Conservation (phyloP, 2,329 filamentous ascomycete species). For the Microascus cirrosus region DNA sequence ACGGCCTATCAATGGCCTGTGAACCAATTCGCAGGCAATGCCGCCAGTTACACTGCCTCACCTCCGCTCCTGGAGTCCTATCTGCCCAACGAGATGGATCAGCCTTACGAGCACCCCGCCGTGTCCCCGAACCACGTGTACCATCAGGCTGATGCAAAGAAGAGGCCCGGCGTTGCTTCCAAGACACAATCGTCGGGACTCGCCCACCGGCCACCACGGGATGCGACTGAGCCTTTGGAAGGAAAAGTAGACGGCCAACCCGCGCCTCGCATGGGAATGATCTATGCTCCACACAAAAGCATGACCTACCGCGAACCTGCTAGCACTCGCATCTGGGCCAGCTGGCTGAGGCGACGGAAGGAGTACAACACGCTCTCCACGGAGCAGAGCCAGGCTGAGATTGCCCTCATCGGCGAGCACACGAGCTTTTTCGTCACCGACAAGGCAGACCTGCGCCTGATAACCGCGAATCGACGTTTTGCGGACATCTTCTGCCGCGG, state of each 20-base stretch:
- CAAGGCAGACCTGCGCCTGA: not conserved
- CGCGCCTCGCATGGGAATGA: conserved; percentile 1
- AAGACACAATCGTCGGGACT: not conserved
- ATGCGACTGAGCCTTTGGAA: not conserved
- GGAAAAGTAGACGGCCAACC: not conserved
- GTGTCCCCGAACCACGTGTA: not conserved
- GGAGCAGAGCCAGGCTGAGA: not conserved
- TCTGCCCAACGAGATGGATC: not conserved
- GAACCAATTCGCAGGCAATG: not conserved
- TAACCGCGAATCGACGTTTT: not conserved
- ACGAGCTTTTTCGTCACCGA: conserved; percentile 1
- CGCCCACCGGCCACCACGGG: not conserved
- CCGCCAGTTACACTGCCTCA: not conserved
- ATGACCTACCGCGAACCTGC: not conserved
- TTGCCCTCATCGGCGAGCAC: not conserved
- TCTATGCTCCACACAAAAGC: not conserved
- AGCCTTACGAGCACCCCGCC: not conserved
- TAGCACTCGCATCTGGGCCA: not conserved
- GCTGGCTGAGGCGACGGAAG: conserved; percentile 1
- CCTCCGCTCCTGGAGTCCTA: not conserved
- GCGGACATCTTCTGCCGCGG: conserved; percentile 1
- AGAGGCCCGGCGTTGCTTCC: not conserved
- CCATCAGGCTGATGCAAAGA: not conserved
- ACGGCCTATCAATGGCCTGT: not conserved
- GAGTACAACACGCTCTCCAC: not conserved